Base-by-base conservation (phyloP, 2,329 filamentous ascomycete species). In the Curvularia verruculosa region DNA sequence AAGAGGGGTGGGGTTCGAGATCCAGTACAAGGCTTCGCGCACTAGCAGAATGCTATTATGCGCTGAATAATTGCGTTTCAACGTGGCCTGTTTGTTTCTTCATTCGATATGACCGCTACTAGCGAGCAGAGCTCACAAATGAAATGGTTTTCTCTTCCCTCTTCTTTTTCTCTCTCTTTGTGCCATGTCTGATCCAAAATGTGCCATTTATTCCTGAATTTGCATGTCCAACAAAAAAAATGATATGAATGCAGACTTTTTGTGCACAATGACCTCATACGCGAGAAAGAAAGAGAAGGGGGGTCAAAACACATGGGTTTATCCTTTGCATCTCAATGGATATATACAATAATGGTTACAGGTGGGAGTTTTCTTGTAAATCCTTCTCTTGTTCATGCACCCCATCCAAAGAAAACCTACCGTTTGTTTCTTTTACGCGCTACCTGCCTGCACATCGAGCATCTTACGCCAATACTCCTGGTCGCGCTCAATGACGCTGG, bases 391-490 rank as follows among this genome's bases (percentile, higher is more conserved):
- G 31, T 19, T 10, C 24, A 23, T 19, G 28, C 31, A 43, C 40
- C 26, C 9, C 12, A 21, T 12, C 19, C 40, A 44, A n/a, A 28
- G 6, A 9, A 2, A 34, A 40, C 15, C n/a, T 10, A 29, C 1
- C 9, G 28, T 29, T n/a, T n/a, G n/a, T n/a, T n/a, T n/a, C 9
- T 29, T 34, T 24, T 50, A 52, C 41, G 26, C 44, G 39, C 56
- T 56, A 3, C 50, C 50, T 24, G 62, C 34, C 56, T 67, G 69
- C n/a, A 53, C 54, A 36, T 61, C 48, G 40, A 71, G 19, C 47
- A 60, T 63, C 52, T 61, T 56, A 23, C 53, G 59, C 62, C 65
- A 68, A 29, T 69, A 67, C 49, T 53, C 47, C 39, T 71, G 68
- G 15, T 71, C 66, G 39, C 61, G 57, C 41, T 60, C 49, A 23